Conservation (phyloP, 345 rosid species). For the Abelmoschus esculentus region DNA sequence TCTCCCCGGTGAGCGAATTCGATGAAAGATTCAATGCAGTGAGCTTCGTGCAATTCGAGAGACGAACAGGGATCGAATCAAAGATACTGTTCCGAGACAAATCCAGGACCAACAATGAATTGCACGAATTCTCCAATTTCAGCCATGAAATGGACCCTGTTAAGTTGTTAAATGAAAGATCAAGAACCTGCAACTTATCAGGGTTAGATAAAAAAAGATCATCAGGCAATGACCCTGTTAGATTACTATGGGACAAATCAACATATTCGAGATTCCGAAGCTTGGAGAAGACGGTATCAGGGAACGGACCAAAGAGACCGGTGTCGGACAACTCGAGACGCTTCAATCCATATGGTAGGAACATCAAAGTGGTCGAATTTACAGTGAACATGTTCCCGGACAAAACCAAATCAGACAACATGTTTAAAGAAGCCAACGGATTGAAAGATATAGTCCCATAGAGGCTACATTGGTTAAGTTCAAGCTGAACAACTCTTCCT, state of each 20-base stretch:
- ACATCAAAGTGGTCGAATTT: slow-evolving; percentile 66
- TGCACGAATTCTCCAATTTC: slow-evolving; percentile 48
- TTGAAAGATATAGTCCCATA: slow-evolving; percentile 50
- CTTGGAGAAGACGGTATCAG: slow-evolving; percentile 50
- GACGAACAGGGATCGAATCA: slow-evolving; percentile 47
- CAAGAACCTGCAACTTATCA: slow-evolving; percentile 63
- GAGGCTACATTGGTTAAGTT: slow-evolving; percentile 53
- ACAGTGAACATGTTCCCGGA: slow-evolving; percentile 46
- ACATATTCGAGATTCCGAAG: slow-evolving; percentile 47
- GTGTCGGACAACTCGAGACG: slow-evolving; percentile 59
- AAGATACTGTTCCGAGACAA: slow-evolving; percentile 53
- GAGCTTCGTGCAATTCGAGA: slow-evolving; percentile 76
- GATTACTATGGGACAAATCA: slow-evolving; percentile 54
- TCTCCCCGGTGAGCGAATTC: slow-evolving; percentile 60
- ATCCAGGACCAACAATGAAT: slow-evolving; percentile 55
- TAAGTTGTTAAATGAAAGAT: slow-evolving; percentile 77
- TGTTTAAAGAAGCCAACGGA: slow-evolving; percentile 47
- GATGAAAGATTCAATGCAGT: slow-evolving; percentile 50
- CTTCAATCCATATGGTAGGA: slow-evolving; percentile 56
- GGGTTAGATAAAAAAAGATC: slow-evolving; percentile 34
- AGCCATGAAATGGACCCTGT: slow-evolving; percentile 71
- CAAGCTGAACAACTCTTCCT: slow-evolving; percentile 60
- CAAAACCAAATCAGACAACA: slow-evolving; percentile 53
- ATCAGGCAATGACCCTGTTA: slow-evolving; percentile 58
- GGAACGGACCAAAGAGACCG: slow-evolving; percentile 57